Conservation (phyloP, 306 rosid genomes). For the Mucuna pruriens region DNA sequence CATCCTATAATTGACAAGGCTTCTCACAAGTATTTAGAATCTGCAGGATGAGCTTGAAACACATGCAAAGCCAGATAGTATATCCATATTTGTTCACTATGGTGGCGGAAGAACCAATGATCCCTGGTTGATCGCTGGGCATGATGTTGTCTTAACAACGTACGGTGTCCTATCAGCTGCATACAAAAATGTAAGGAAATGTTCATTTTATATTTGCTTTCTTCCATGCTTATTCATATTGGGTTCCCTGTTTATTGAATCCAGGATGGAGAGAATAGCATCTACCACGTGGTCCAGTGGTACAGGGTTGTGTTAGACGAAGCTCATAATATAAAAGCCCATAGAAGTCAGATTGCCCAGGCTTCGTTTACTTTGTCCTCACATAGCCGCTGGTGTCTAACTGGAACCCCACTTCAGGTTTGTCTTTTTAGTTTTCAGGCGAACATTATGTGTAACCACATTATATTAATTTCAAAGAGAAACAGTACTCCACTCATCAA, state of each 20-base stretch:
- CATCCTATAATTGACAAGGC: constrained; percentile 11
- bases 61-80: constrained; percentile 62
- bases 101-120: constrained; percentile 70
- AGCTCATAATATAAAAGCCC: constrained; percentile 84
- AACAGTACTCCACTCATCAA: not conserved
- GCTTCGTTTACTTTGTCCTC: constrained; percentile 74
- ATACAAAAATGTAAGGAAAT: constrained; percentile 60
- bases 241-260: constrained; percentile 5
- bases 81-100: constrained; percentile 80
- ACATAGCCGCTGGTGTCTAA: constrained; percentile 89
- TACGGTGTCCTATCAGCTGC: constrained; percentile 71
- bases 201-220: constrained; percentile 6
- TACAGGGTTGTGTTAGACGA: constrained; percentile 91
- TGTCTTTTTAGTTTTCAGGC: constrained; percentile 14
- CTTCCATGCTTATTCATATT: not conserved
- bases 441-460: not conserved
- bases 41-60: constrained; percentile 88
- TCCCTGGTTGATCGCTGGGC: constrained; percentile 55
- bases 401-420: constrained; percentile 97
- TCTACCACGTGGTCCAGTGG: constrained; percentile 80
- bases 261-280: constrained; percentile 71
- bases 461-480: constrained; percentile 2
- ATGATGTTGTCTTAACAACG: constrained; percentile 86
- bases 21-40: constrained; percentile 38
- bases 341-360: constrained; percentile 61